Evolutionary conservation across 129 eudicot species (phyloP).

Genomic region (Apium graveolens): DNA sequence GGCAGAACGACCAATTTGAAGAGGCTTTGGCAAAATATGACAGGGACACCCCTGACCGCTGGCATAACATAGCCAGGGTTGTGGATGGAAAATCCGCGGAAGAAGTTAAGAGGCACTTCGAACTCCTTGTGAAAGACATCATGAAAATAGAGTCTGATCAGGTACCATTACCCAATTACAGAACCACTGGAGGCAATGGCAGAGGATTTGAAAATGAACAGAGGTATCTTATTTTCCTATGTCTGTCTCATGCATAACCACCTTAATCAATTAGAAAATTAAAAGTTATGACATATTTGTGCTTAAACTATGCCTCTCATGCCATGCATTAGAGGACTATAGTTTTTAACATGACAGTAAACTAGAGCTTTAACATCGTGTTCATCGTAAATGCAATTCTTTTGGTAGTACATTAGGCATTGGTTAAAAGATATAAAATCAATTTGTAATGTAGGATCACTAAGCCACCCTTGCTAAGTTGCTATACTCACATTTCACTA

Average conservation of each 20-base stretch:
- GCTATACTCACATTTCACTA: neutral
- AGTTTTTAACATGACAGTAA: neutral
- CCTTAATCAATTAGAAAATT: neutral
- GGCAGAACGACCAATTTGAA: conserved; percentile 79
- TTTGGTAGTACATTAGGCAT: neutral
- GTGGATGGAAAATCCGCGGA: conserved; percentile 70
- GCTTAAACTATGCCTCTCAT: neutral
- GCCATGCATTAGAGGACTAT: neutral
- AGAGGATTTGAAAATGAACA: conserved; percentile 47
- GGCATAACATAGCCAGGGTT: conserved; percentile 66
- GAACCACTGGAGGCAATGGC: conserved; percentile 32
- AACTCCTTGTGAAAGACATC: conserved; percentile 57
- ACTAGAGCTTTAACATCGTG: neutral
- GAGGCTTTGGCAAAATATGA: conserved; percentile 70
- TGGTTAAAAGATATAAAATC: neutral
- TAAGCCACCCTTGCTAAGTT: neutral
- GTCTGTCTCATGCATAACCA: neutral
- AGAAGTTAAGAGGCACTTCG: conserved; percentile 74
- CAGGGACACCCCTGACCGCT: conserved; percentile 78
- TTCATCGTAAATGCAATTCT: neutral
- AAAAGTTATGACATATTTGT: neutral
- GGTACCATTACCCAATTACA: conserved; percentile 71
- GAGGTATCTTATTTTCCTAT: conserved; percentile 39
- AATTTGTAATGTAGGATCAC: neutral
- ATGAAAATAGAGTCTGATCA: conserved; percentile 70